Evolutionary conservation across 495 filamentous ascomycete genomes (phyloP), one percentile per base, ranked within the genome.

Genomic region (Aspergillus bridgeri): DNA sequence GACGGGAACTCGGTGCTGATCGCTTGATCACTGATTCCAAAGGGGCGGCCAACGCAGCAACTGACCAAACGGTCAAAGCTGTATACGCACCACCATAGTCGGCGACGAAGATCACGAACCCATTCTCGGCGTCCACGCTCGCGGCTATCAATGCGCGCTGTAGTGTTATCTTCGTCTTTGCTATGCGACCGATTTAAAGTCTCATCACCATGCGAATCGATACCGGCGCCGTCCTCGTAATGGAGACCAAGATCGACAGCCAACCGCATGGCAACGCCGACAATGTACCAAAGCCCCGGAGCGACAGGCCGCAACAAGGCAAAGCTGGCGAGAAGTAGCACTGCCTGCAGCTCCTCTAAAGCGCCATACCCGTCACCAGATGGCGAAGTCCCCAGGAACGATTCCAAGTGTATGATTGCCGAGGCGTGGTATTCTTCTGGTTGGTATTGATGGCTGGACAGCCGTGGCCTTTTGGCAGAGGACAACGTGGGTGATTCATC

Each of bases 21-120:
- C 43, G 93, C 91, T 67, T 94, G 89, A 69, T 98, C 93, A 8
- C 86, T 90, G 57, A 98, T 92, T 24, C 93, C 92, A 65, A 97
- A 96, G 15, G 93, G 93, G 42, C 93, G 81, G 44, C 93, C 93
- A 38, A 97, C 93, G 60, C 92, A 96, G 17, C 90, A 90, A 59
- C 88, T 89, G 51, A 96, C 93, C 20, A 98, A 84, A 24, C 93
- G 85, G 67, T 98, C 93, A 60, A 96, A 88, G 27, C 89, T 92
- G 68, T 98, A 98, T 1, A 90, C 89, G 74, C 91, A 96, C 93
- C 93, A 98, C 91, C 93, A 98, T 19, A 98, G 76, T 24, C 93
- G 83, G 57, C 93, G 82, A 48, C 92, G 85, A 42, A 96, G 78
- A 68, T 98, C 93, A 21, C 93, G 86, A 20, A 90, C 79, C 82